Base-by-base conservation (phyloP, 352 stramenopile species). In the Achlya hypogyna region DNA sequence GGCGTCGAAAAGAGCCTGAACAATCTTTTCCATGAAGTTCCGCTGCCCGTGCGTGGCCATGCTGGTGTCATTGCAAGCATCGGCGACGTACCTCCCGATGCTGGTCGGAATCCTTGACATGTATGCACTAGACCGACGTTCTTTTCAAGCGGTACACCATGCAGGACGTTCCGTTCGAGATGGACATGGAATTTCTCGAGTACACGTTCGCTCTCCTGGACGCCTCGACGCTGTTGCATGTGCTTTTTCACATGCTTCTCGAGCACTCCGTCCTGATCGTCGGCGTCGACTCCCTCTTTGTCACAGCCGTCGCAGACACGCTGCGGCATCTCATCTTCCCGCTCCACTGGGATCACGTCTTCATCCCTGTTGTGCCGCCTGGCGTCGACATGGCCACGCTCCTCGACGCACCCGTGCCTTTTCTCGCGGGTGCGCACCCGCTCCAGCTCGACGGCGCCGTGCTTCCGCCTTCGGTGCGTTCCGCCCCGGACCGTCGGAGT, bases 21-120 rank as follows among this genome's bases (percentile, higher is more conserved):
- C 65, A 86, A 86, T 53, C 62, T 86, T 1, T 75, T 86, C 35
- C 73, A 82, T 29, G 78, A 86, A 63, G 75, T 86, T 1, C 75
- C 78, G 0, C 71, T 77, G 20, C 75, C 78, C 10, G 65, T 75
- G 28, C 71, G 71, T 9, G 74, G 73, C 0, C 62, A n/a, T 16
- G 31, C 54, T 31, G 54, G 54, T 9, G 54, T 63, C n/a, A 14
- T 63, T 6, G 43, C 29, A 32, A 51, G 29, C n/a, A 34, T 63
- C 6, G 54, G 29, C 25, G 54, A 51, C n/a, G 54, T 63, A 63
- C 29, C 22, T 84, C 20, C 62, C 73, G 2, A 72, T 84, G 53
- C 76, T 79, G 42, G 29, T 83, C 31, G 62, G 71, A 1, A 52
- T 81, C 29, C 70, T 45, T 2, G 74, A 75, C 6, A 51, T 73